A percentile compares a stretch with the other conserved stretches of the same genome.
phyloP scores from a whole-genome alignment of 345 rosid species.

The Angophora floribunda region DNA sequence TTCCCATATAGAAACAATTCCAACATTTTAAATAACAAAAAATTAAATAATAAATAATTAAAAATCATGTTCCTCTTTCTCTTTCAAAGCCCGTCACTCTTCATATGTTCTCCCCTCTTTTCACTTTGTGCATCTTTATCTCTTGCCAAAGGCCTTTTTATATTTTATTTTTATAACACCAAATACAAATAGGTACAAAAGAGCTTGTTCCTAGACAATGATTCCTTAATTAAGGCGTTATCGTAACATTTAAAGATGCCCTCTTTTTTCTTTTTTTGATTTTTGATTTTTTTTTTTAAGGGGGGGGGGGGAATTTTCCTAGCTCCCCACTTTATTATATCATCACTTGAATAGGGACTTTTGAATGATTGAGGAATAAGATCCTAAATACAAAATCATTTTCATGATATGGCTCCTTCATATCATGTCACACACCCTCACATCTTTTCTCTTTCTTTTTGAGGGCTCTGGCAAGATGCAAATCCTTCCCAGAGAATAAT shows the following conservation, averaged over 20 bases:
- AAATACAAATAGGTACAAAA: not conserved
- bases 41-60: too few relatives aligned
- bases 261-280: not conserved
- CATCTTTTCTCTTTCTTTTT: not conserved
- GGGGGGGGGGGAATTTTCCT: not conserved
- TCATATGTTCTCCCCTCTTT: not conserved
- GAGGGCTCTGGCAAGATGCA: not conserved
- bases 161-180: not conserved
- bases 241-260: not conserved
- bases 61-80: not conserved
- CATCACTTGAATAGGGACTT: not conserved
- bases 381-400: not conserved
- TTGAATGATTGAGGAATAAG: constrained; percentile 26
- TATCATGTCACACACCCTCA: not conserved
- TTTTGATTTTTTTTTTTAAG: not conserved
- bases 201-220: not conserved
- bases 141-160: not conserved
- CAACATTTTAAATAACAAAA: too few relatives aligned
- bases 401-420: not conserved
- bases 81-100: not conserved
- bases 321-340: not conserved
- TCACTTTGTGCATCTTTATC: not conserved
- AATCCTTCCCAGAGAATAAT: not conserved
- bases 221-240: not conserved
- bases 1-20: not conserved